These are phyloP conservation scores for Stellera chamaejasme DNA, from an alignment of 345 rosid genomes.

Conservation along the genomic window DNA sequence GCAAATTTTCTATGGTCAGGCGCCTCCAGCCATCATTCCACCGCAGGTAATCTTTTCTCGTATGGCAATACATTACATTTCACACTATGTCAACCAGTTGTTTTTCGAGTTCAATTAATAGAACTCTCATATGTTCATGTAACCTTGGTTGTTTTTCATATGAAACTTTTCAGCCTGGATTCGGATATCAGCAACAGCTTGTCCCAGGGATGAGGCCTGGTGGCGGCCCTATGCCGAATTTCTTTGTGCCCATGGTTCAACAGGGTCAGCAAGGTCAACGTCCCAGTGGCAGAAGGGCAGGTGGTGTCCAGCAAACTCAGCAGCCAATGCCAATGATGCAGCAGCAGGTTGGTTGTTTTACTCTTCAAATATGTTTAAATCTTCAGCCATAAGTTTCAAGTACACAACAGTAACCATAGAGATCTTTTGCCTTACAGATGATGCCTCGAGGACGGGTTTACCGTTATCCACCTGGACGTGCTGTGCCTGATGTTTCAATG, in stretches of 20 bases:
- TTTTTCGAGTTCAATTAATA: too few relatives aligned
- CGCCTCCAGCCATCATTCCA: constrained; percentile 74
- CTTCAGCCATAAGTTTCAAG: background rate
- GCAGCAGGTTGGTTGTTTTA: constrained; percentile 50
- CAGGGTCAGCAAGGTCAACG: constrained; percentile 88
- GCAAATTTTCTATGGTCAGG: constrained; percentile 74
- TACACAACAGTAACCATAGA: background rate
- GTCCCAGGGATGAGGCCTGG: constrained; percentile 38
- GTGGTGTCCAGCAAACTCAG: constrained; percentile 64
- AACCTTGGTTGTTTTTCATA: background rate
- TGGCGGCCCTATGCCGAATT: constrained; percentile 64
- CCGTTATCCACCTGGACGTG: constrained; percentile 64
- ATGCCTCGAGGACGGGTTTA: constrained; percentile 69
- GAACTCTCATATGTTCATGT: too few relatives aligned
- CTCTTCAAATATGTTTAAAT: background rate
- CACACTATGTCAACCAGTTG: too few relatives aligned
- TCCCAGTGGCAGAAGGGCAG: constrained; percentile 66
- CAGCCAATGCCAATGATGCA: constrained; percentile 77
- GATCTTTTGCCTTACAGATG: constrained; percentile 34
- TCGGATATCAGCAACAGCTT: constrained; percentile 90
- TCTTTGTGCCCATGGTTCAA: constrained; percentile 88
- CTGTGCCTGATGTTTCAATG: constrained; percentile 66
- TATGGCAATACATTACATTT: background rate
- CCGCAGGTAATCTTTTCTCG: constrained; percentile 43
- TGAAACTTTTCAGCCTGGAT: constrained; percentile 46